phyloP scores from a whole-genome alignment of 2,329 filamentous ascomycete species.

The Geosmithia morbida region DNA sequence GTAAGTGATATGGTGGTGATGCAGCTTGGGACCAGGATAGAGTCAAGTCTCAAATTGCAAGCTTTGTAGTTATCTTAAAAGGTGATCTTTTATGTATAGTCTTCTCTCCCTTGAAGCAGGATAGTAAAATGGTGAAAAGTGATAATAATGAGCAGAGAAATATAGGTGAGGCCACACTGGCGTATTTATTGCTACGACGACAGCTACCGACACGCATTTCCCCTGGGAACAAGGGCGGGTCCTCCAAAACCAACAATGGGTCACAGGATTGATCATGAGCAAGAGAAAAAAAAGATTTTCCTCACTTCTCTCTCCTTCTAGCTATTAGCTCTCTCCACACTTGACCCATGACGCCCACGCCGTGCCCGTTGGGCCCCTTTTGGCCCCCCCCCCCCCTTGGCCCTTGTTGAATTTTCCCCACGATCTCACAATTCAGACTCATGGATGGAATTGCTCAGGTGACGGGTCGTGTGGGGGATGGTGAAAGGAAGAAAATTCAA shows the following conservation, averaged over 20 bases:
- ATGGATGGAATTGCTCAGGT: background rate
- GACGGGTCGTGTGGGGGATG: background rate
- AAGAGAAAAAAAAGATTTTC: background rate
- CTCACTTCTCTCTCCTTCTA: background rate
- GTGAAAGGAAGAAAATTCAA: background rate
- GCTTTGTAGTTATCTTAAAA: background rate
- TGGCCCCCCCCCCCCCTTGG: too few relatives aligned
- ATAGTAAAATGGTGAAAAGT: too few relatives aligned
- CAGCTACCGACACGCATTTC: background rate
- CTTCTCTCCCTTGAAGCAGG: too few relatives aligned
- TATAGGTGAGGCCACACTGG: background rate
- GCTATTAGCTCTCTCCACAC: background rate
- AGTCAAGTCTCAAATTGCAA: background rate
- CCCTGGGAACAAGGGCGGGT: background rate
- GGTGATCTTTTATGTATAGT: background rate
- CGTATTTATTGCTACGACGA: too few relatives aligned
- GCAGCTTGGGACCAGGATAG: background rate
- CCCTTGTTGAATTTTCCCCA: background rate
- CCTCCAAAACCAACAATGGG: background rate
- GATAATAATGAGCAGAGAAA: too few relatives aligned
- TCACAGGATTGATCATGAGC: background rate
- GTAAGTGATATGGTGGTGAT: background rate
- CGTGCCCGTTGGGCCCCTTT: background rate
- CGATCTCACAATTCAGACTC: background rate
- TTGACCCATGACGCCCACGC: background rate